phyloP scores from a whole-genome alignment of 257 asterid genomes.

The Nicotiana tabacum region DNA sequence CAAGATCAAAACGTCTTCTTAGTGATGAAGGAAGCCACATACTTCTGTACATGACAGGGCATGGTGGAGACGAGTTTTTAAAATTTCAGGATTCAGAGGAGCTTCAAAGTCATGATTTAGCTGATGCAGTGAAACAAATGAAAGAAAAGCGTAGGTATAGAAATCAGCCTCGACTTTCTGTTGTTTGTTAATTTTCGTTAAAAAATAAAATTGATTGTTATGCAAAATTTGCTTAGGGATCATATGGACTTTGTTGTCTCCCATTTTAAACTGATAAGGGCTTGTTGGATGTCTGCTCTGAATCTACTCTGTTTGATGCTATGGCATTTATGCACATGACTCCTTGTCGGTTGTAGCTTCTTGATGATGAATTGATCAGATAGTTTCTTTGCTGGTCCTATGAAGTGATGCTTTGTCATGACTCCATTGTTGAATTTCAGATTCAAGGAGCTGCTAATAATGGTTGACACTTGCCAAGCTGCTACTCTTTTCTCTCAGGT shows the following conservation, averaged over 20 bases:
- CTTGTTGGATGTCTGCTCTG: neutral
- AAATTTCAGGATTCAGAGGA: slow-evolving; percentile 98
- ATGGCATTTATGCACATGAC: neutral
- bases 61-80: slow-evolving; percentile 98
- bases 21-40: slow-evolving; percentile 99
- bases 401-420: slow-evolving; percentile 4
- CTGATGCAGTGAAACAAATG: slow-evolving; percentile 98
- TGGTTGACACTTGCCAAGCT: slow-evolving; percentile 99
- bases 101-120: slow-evolving; percentile 97
- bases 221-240: neutral
- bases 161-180: neutral
- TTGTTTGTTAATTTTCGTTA: neutral
- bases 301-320: neutral
- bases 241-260: neutral
- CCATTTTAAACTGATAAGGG: neutral
- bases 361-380: neutral
- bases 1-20: slow-evolving; percentile 91
- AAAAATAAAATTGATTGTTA: neutral
- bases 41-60: slow-evolving; percentile 96
- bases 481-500: slow-evolving; percentile 97
- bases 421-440: slow-evolving; percentile 37
- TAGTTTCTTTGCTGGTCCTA: slow-evolving; percentile 5
- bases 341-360: neutral
- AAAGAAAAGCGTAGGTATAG: slow-evolving; percentile 87
- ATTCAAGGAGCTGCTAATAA: slow-evolving; percentile 93